Percentiles rank a stretch among this genome's conserved stretches.
Evolutionary conservation across 2,329 filamentous ascomycete genomes (phyloP).

Genomic region (Pseudocercospora crystallina): DNA sequence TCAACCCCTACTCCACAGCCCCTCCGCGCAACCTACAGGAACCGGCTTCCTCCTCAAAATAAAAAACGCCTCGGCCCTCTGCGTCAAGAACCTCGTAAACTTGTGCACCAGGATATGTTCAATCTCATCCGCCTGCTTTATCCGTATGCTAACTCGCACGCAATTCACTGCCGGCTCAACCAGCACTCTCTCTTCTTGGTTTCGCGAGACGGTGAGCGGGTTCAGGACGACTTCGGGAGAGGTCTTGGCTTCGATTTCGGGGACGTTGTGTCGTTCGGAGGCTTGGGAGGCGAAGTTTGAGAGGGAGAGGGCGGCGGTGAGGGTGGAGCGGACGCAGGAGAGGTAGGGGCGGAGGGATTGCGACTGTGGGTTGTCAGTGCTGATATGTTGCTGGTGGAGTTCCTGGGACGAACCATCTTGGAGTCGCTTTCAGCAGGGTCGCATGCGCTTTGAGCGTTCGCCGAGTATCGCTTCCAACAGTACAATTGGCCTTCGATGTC

Average conservation of each 20-base stretch:
- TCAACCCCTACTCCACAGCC: not conserved
- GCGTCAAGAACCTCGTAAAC: conserved; percentile 94
- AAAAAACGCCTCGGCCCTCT: conserved; percentile 95
- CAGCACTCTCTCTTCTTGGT: conserved; percentile 94
- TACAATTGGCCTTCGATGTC: too few species aligned
- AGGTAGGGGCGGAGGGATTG: conserved; percentile 97
- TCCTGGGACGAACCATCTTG: conserved; percentile 15
- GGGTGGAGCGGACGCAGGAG: conserved; percentile 89
- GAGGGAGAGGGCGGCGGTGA: conserved; percentile 88
- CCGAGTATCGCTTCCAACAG: not conserved
- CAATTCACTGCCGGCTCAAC: conserved; percentile 98
- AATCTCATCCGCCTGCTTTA: conserved; percentile 99
- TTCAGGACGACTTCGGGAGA: conserved; percentile 94
- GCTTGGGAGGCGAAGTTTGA: conserved; percentile 98
- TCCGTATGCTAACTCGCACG: conserved; percentile 94
- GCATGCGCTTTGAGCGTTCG: not conserved
- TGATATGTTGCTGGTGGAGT: not conserved
- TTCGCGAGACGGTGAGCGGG: conserved; percentile 84
- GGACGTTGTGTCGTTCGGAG: conserved; percentile 95
- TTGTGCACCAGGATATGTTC: conserved; percentile 98
- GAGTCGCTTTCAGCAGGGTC: not conserved
- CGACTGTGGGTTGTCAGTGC: conserved; percentile 58
- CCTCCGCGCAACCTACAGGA: conserved; percentile 61
- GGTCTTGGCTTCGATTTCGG: conserved; percentile 89
- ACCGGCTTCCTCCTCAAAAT: conserved; percentile 93